Evolutionary conservation across 805 yeast species (phyloP).

Genomic region (Blastobotrys peoriensis): DNA sequence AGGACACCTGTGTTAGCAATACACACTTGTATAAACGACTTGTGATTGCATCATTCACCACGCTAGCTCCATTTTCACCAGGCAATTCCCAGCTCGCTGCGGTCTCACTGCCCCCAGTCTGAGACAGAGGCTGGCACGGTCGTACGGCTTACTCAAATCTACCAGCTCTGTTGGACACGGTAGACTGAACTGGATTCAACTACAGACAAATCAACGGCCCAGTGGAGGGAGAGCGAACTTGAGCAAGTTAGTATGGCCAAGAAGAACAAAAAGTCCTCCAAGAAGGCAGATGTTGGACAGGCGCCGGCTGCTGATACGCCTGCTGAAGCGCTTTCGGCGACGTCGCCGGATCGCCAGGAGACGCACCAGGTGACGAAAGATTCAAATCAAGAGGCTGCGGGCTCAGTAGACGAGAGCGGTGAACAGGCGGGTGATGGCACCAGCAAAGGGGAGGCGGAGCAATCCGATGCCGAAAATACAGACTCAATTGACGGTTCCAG

Average conservation of each 20-base stretch:
- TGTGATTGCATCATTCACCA: too few relatives aligned
- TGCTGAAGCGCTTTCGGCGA: neutral
- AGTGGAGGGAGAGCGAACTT: neutral
- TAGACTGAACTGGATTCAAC: neutral
- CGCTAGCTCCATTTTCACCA: too few relatives aligned
- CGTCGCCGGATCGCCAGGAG: too few relatives aligned
- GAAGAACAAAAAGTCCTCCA: slow-evolving; percentile 3
- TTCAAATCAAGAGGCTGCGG: too few relatives aligned
- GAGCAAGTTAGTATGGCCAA: slow-evolving; percentile 1
- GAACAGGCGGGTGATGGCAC: neutral
- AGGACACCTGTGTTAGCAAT: too few relatives aligned
- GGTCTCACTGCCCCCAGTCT: too few relatives aligned
- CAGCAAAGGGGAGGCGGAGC: neutral
- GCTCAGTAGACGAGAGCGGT: neutral
- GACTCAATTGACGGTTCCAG: neutral
- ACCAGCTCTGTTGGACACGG: neutral
- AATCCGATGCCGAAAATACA: neutral
- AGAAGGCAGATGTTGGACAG: neutral
- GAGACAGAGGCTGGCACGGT: too few relatives aligned
- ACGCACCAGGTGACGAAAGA: too few relatives aligned
- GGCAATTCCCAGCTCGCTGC: too few relatives aligned
- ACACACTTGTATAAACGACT: too few relatives aligned
- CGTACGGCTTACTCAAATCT: neutral
- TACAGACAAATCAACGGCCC: neutral
- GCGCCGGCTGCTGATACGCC: neutral